Percentiles rank a stretch among this genome's conserved stretches.
phyloP scores from a whole-genome alignment of 306 rosid species.

The Trichosanthes truncata region DNA sequence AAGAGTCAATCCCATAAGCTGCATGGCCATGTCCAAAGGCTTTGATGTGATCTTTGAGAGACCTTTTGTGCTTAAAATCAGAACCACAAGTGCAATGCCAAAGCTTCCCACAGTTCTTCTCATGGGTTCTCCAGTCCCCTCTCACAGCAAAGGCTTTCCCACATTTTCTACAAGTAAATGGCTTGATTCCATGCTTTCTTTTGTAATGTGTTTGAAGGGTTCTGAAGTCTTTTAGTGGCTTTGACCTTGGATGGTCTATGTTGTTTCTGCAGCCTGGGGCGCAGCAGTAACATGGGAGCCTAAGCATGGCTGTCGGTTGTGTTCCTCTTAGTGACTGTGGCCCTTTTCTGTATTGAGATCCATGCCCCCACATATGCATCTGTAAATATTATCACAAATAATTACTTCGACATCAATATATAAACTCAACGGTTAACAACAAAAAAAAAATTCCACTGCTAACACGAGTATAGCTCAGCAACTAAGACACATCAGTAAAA shows the following conservation, averaged over 20 bases:
- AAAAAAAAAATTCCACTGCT: no score
- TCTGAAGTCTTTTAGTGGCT: constrained; percentile 78
- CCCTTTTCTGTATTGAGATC: constrained; percentile 86
- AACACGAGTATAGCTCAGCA: background rate
- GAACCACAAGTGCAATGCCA: constrained; percentile 97
- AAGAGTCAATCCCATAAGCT: constrained; percentile 57
- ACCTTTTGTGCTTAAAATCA: constrained; percentile 86
- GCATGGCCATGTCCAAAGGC: constrained; percentile 78
- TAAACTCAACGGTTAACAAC: background rate
- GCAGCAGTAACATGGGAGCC: constrained; percentile 90
- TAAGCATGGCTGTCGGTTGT: constrained; percentile 92
- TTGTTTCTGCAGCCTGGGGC: constrained; percentile 81
- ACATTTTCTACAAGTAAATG: constrained; percentile 79
- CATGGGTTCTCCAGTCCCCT: constrained; percentile 97
- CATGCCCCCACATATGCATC: constrained; percentile 99
- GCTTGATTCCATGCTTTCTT: constrained; percentile 85
- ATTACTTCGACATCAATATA: no score
- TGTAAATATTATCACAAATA: background rate
- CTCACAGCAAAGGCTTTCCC: constrained; percentile 90
- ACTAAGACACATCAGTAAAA: no score
- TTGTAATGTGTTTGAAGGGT: constrained; percentile 97
- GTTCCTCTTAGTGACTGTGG: constrained; percentile 86
- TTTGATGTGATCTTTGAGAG: constrained; percentile 82
- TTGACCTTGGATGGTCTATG: constrained; percentile 85
- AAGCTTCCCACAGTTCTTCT: constrained; percentile 90